Conservation (phyloP, 1,284 basidiomycete genomes). For the Fomitopsis pinicola region DNA sequence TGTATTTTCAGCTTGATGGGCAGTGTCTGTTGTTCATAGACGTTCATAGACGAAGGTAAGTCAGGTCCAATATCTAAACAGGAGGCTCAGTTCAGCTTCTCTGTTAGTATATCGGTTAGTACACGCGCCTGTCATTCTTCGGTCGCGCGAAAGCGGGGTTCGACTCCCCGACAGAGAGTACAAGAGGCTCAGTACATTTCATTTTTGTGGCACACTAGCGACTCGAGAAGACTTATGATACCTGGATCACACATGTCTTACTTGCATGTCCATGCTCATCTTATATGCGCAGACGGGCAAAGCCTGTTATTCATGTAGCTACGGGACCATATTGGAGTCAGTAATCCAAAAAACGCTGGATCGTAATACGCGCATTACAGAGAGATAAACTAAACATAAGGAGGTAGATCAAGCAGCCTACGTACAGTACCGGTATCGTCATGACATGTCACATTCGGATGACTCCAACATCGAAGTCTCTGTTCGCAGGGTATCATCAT, state of each 20-base stretch:
- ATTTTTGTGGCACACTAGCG: too few relatives aligned
- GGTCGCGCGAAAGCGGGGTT: constrained; percentile 34
- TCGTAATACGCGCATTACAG: not conserved
- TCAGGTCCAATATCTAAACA: too few relatives aligned
- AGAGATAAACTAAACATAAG: not conserved
- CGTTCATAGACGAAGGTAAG: too few relatives aligned
- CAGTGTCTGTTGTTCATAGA: too few relatives aligned
- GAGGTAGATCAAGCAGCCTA: not conserved
- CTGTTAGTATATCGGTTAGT: not conserved
- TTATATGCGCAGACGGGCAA: too few relatives aligned
- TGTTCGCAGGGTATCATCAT: constrained; percentile 7
- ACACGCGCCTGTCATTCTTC: not conserved
- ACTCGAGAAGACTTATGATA: too few relatives aligned
- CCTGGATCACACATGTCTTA: too few relatives aligned
- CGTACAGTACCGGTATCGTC: not conserved
- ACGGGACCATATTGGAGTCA: not conserved
- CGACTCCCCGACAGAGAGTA: constrained; percentile 10
- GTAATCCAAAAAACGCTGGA: not conserved
- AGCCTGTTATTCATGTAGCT: too few relatives aligned
- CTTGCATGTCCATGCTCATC: too few relatives aligned
- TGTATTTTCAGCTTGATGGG: too few relatives aligned
- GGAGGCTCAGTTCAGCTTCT: not conserved
- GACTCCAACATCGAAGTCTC: not conserved
- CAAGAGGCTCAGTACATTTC: too few relatives aligned
- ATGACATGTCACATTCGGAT: not conserved